Evolutionary conservation across 345 rosid species (phyloP).

Genomic region (Alliaria petiolata): DNA sequence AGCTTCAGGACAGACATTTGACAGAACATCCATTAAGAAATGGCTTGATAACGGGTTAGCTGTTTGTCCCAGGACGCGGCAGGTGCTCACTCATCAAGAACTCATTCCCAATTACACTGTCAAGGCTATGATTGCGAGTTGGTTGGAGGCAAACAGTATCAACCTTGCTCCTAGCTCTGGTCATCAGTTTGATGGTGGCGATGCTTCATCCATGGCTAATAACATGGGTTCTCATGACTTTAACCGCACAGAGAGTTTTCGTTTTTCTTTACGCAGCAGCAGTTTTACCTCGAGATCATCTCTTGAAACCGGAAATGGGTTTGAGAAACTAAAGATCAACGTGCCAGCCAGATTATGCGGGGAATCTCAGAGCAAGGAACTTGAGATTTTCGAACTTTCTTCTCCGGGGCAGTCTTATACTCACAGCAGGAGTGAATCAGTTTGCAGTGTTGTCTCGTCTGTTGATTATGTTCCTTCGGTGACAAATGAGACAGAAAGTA

Average conservation of each 20-base stretch:
- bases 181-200: slow-evolving; percentile 29
- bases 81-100: slow-evolving; percentile 60
- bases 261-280: slow-evolving; percentile 46
- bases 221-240: slow-evolving; percentile 48
- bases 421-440: slow-evolving; percentile 83
- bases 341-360: slow-evolving; percentile 42
- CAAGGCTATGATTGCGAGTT: slow-evolving; percentile 81
- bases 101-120: slow-evolving; percentile 89
- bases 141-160: slow-evolving; percentile 72
- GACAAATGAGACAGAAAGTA: slow-evolving; percentile 32
- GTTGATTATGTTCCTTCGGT: slow-evolving; percentile 52
- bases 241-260: slow-evolving; percentile 46
- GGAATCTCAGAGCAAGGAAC: slow-evolving; percentile 45
- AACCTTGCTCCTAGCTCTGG: slow-evolving; percentile 32
- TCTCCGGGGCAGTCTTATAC: slow-evolving; percentile 56
- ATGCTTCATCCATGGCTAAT: slow-evolving; percentile 41
- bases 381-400: slow-evolving; percentile 41
- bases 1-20: slow-evolving; percentile 95
- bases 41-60: slow-evolving; percentile 79
- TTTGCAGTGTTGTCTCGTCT: slow-evolving; percentile 69
- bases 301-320: slow-evolving; percentile 49
- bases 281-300: slow-evolving; percentile 63
- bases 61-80: slow-evolving; percentile 85
- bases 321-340: slow-evolving; percentile 56
- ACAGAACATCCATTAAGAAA: slow-evolving; percentile 76